phyloP scores from a whole-genome alignment of 179 eudicot species.

The Camellia oleifera region DNA sequence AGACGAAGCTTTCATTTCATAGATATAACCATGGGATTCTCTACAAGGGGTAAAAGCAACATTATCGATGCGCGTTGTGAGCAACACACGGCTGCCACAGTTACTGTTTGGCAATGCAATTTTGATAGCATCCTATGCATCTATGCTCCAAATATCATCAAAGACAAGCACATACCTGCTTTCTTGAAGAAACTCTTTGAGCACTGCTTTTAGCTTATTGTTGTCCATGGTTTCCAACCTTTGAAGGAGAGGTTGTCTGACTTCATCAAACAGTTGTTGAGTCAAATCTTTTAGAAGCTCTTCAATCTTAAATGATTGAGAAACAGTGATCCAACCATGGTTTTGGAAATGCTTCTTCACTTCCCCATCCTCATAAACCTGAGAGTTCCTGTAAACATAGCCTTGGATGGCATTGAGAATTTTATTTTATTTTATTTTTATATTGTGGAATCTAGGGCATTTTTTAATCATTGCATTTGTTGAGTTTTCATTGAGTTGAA shows the following conservation, averaged over 20 bases:
- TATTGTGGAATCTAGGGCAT: no score
- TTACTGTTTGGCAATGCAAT: conserved; percentile 12
- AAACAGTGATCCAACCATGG: conserved; percentile 10
- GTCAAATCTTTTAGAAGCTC: background rate
- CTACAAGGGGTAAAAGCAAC: conserved; percentile 5
- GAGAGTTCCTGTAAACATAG: no score
- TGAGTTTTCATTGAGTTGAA: no score
- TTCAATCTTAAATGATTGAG: background rate
- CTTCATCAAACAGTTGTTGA: background rate
- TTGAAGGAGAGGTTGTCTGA: conserved; percentile 10
- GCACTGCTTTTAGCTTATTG: background rate
- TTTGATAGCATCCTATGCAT: conserved; percentile 17
- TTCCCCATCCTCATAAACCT: background rate
- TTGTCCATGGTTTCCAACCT: conserved; percentile 14
- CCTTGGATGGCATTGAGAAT: no score
- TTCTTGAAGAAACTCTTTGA: conserved; percentile 14
- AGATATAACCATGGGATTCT: background rate
- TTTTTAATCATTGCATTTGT: no score
- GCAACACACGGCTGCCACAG: conserved; percentile 17
- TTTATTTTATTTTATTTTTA: no score
- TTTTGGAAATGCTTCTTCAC: background rate
- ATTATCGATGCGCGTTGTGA: conserved; percentile 15
- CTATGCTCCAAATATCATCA: conserved; percentile 20
- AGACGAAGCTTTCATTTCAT: background rate
- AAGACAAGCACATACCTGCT: conserved; percentile 19